Percentiles rank a stretch among this genome's conserved stretches.
Evolutionary conservation across 257 asterid genomes (phyloP).

Genomic region (Scutellaria galericulata): DNA sequence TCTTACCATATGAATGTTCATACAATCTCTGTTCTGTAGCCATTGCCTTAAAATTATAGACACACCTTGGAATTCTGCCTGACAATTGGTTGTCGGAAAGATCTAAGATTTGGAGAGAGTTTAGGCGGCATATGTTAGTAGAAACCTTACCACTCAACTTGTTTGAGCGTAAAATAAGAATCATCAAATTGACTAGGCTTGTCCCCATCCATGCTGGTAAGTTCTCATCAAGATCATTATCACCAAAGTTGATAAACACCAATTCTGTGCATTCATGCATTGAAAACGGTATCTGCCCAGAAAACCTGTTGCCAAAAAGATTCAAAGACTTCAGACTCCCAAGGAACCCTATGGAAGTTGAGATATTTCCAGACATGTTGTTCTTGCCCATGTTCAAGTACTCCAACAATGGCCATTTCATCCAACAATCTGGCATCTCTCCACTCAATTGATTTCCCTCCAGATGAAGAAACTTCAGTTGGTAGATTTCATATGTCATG

Average conservation of each 20-base stretch:
- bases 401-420: not conserved
- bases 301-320: constrained; percentile 30
- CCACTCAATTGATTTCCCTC: not conserved
- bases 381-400: constrained; percentile 36
- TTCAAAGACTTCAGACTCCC: constrained; percentile 18
- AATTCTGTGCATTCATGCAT: constrained; percentile 30
- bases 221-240: constrained; percentile 29
- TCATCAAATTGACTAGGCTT: not conserved
- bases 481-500: not conserved
- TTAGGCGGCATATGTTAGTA: constrained; percentile 29
- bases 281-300: constrained; percentile 35
- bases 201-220: constrained; percentile 42
- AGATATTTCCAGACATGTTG: constrained; percentile 38
- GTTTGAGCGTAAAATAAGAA: constrained; percentile 39
- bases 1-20: no score
- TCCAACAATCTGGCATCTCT: not conserved
- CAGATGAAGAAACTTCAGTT: not conserved
- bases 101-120: constrained; percentile 40
- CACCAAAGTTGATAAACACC: constrained; percentile 28
- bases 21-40: no score
- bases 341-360: constrained; percentile 36
- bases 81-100: constrained; percentile 34
- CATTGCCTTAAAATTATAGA: no score
- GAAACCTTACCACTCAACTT: not conserved
- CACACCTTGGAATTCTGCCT: constrained; percentile 28